These are phyloP conservation scores for Allium fistulosum DNA, from an alignment of 106 monocot species.

Conservation along the genomic window DNA sequence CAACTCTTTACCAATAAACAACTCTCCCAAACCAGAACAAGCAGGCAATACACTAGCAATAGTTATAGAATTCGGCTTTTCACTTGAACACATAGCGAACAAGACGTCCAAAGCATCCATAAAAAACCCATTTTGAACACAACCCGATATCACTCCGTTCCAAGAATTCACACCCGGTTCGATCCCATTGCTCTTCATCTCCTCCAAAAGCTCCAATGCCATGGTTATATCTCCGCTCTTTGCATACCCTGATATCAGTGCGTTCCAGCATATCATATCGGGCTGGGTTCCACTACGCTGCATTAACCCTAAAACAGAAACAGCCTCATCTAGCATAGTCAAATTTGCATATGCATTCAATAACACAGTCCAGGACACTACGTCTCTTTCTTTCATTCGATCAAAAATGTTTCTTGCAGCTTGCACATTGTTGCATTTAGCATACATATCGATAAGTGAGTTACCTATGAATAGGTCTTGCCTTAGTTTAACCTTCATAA, in stretches of 20 bases:
- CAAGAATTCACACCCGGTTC: slow-evolving; percentile 42
- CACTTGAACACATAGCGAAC: slow-evolving; percentile 12
- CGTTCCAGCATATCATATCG: slow-evolving; percentile 73
- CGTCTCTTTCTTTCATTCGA: slow-evolving; percentile 30
- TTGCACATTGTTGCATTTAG: slow-evolving; percentile 33
- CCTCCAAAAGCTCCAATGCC: slow-evolving; percentile 34
- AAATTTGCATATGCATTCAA: slow-evolving; percentile 38
- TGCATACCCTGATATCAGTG: slow-evolving; percentile 59
- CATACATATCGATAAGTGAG: slow-evolving; percentile 53
- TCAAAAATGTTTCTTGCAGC: slow-evolving; percentile 35
- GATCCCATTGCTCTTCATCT: slow-evolving; percentile 28
- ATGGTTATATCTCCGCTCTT: slow-evolving; percentile 28
- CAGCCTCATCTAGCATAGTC: slow-evolving; percentile 35
- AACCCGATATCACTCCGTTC: slow-evolving; percentile 61
- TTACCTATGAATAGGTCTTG: slow-evolving; percentile 38
- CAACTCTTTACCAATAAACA: slow-evolving; percentile 28
- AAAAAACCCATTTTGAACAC: slow-evolving; percentile 37
- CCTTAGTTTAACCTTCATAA: slow-evolving; percentile 1
- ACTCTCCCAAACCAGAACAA: slow-evolving; percentile 27
- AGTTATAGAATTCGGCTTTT: slow-evolving; percentile 33
- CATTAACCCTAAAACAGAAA: slow-evolving; percentile 26
- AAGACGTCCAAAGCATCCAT: slow-evolving; percentile 44
- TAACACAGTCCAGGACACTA: slow-evolving; percentile 59
- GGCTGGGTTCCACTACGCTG: slow-evolving; percentile 26
- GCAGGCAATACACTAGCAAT: slow-evolving; percentile 48